Evolutionary conservation across 257 asterid genomes (phyloP).

Genomic region (Paulownia fortunei): DNA sequence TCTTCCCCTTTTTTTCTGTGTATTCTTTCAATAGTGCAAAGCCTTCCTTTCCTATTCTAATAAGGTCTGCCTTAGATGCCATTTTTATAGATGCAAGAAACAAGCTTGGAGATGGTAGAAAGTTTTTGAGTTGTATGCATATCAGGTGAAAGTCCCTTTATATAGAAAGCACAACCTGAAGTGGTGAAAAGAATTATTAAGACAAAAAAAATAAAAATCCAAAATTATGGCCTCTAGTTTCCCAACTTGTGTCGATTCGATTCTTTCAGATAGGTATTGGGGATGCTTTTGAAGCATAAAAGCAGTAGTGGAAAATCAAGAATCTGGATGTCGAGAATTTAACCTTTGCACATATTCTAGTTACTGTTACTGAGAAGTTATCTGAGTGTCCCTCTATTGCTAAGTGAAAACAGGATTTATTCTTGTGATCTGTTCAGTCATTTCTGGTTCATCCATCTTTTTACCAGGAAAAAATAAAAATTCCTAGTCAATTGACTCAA

Average conservation of each 20-base stretch:
- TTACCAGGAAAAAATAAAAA: neutral
- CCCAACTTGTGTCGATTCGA: conserved; percentile 38
- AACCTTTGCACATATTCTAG: neutral
- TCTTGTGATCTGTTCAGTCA: neutral
- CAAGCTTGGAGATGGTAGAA: neutral
- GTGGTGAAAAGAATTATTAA: neutral
- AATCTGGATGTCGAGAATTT: conserved; percentile 10
- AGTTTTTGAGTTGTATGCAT: neutral
- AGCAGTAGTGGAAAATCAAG: neutral
- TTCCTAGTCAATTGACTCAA: neutral
- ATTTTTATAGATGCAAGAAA: conserved; percentile 32
- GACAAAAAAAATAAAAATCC: neutral
- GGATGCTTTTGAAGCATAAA: neutral
- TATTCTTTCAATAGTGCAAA: conserved; percentile 39
- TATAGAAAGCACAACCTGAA: conserved; percentile 15
- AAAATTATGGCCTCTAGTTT: neutral
- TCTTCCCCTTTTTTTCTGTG: conserved; percentile 21
- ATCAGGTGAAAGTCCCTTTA: conserved; percentile 26
- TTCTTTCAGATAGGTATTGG: conserved; percentile 38
- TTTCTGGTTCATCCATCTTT: neutral
- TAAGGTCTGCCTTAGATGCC: conserved; percentile 48
- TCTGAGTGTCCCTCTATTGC: neutral
- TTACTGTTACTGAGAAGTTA: neutral
- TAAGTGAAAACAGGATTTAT: neutral
- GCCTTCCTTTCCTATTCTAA: conserved; percentile 48